Base-by-base conservation (phyloP, 257 asterid genomes). In the Primulina eburnea region DNA sequence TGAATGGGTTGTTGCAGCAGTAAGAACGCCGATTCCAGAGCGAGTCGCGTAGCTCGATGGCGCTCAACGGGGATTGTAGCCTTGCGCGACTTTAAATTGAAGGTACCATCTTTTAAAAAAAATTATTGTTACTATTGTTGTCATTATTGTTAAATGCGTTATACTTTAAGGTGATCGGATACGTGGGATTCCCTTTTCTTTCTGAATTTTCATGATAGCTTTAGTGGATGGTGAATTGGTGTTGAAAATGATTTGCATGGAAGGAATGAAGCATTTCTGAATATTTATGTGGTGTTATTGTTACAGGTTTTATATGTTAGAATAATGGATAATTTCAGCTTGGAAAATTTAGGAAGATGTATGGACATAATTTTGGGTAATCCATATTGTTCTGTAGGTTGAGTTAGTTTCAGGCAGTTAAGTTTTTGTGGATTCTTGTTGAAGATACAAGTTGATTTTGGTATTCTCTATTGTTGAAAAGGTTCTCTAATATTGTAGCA, bases 1-100 rank as follows among this genome's bases (percentile, higher is more conserved):
- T 40, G 50, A 38, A 70, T 93, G 97, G 99, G 99, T 60, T 93
- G 99, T 73, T 65, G 80, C 79, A 87, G 79, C 59, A 87, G 97
- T 85, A 87, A 90, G 81, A 65, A 55, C 67, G 82, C 67, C 47
- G 95, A 93, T 74, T 89, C 96, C 52, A 82, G 78, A 66, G 92
- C 88, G 7, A 83, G 66, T 80, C 89, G 96, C 73, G 63, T 77
- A 77, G 82, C 87, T 50, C 89, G 99, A 40, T 90, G 99, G 99
- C 92, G 97, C 73, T 87, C 99, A 72, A 93, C 99, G 47, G 99
- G 99, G 69, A 93, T 93, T 52, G 97, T 93, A 26, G 94, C 96
- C 62, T 71, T 90, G 85, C 95, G 99, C 28, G 97, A 93, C 76
- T 83, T 96, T 78, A 93, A 89, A 77, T 82, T 93, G 80, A 93